A percentile compares a stretch with the other conserved stretches of the same genome.
These are phyloP conservation scores for Beta lomatogona DNA, from an alignment of 179 eudicot genomes.

Conservation along the genomic window DNA sequence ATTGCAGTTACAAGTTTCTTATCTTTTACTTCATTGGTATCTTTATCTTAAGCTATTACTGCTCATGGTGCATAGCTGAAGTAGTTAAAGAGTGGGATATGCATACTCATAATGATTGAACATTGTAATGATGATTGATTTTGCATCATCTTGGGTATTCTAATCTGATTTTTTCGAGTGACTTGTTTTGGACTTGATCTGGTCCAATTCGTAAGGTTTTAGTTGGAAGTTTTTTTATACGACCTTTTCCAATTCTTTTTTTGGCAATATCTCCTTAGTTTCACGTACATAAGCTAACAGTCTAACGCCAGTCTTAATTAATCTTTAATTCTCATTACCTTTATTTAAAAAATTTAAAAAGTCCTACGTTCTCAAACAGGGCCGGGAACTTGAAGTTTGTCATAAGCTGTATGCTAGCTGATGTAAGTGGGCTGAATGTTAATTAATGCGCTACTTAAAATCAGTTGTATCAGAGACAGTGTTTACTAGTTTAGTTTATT, in stretches of 20 bases:
- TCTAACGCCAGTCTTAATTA: too few species aligned
- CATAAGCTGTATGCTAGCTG: not conserved
- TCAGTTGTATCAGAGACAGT: not conserved
- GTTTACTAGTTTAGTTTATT: not conserved
- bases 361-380: too few species aligned
- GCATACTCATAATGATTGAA: not conserved
- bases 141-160: not conserved
- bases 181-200: not conserved
- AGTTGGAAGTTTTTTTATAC: not conserved
- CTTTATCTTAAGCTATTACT: not conserved
- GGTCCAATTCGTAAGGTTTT: not conserved
- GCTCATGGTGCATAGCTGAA: not conserved
- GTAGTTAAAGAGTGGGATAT: not conserved
- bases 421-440: not conserved
- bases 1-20: not conserved
- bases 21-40: not conserved
- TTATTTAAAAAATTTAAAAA: too few species aligned
- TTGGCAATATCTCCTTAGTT: not conserved
- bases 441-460: not conserved
- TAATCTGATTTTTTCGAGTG: not conserved
- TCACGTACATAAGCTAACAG: not conserved
- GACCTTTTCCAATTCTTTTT: not conserved
- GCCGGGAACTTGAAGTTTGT: not conserved
- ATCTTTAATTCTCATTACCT: not conserved
- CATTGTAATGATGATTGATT: not conserved